A percentile compares a stretch with the other conserved stretches of the same genome.
Evolutionary conservation across 108 stramenopile genomes (phyloP).

Genomic region (Hondaea fermentalgiana): DNA sequence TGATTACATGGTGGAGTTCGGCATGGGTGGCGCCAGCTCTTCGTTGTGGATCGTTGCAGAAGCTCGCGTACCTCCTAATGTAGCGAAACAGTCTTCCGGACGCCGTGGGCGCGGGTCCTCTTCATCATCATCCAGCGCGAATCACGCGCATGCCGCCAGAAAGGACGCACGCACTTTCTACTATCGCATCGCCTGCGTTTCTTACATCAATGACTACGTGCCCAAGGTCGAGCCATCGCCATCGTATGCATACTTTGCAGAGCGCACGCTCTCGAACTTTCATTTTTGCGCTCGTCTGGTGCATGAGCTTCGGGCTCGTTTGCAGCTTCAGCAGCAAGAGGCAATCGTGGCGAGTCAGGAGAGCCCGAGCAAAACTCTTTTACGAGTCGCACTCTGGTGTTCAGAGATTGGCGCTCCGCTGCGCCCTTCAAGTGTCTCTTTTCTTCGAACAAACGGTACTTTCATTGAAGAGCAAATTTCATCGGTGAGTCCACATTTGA

Average conservation of each 20-base stretch:
- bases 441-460: not conserved
- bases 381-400: not conserved
- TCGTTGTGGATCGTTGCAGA: constrained; percentile 7
- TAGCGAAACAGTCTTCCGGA: too few species aligned
- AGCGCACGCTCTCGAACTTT: not conserved
- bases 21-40: not conserved
- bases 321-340: not conserved
- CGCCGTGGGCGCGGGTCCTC: too few species aligned
- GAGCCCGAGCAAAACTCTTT: not conserved
- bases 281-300: not conserved
- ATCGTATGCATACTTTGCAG: not conserved
- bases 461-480: not conserved
- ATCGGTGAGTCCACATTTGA: not conserved
- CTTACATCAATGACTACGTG: not conserved
- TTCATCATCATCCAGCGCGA: too few species aligned
- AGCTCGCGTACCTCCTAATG: too few species aligned
- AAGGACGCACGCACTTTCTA: not conserved
- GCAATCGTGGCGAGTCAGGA: not conserved
- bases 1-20: not conserved
- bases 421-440: not conserved
- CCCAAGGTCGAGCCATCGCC: not conserved
- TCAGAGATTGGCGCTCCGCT: not conserved
- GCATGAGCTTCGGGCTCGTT: not conserved
- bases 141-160: not conserved
- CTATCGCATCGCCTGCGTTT: not conserved